A percentile compares a stretch with the other conserved stretches of the same genome.
These are phyloP conservation scores for Malassezia caprae DNA, from an alignment of 1,284 basidiomycete species.

Conservation along the genomic window DNA sequence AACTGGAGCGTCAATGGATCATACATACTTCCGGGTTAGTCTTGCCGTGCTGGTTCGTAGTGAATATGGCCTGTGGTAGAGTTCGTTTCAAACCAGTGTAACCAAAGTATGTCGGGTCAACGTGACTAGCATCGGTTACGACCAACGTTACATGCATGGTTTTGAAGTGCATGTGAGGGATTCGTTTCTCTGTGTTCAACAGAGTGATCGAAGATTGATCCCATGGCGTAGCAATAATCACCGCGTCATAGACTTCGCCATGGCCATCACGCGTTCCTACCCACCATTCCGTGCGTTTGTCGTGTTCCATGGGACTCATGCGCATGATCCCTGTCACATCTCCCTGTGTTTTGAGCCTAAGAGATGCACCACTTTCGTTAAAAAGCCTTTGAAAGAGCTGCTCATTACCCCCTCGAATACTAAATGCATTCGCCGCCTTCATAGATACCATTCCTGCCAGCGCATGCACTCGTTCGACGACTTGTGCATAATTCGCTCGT, in stretches of 20 bases:
- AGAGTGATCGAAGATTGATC: slow-evolving; percentile 37
- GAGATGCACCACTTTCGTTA: slow-evolving; percentile 55
- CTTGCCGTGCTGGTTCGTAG: slow-evolving; percentile 40
- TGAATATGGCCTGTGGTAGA: slow-evolving; percentile 64
- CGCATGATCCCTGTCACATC: slow-evolving; percentile 40
- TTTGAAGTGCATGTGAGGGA: slow-evolving; percentile 66
- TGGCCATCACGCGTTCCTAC: slow-evolving; percentile 34
- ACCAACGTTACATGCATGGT: slow-evolving; percentile 80
- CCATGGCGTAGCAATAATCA: slow-evolving; percentile 43
- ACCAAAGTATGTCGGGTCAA: slow-evolving; percentile 65
- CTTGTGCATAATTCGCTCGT: slow-evolving; percentile 71
- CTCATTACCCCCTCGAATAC: slow-evolving; percentile 71
- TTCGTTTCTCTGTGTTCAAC: slow-evolving; percentile 49
- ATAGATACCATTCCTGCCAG: slow-evolving; percentile 66
- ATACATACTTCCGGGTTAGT: neutral
- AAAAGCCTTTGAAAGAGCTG: slow-evolving; percentile 75
- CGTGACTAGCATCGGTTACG: slow-evolving; percentile 60
- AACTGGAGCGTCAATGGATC: slow-evolving; percentile 55
- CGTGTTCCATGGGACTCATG: neutral
- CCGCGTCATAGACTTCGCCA: slow-evolving; percentile 36
- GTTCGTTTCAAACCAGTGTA: slow-evolving; percentile 49
- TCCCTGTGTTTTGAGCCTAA: slow-evolving; percentile 28
- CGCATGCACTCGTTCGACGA: slow-evolving; percentile 67
- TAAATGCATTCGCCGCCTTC: slow-evolving; percentile 61
- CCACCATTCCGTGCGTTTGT: slow-evolving; percentile 25